These are phyloP conservation scores for Pterocarpus santalinus DNA, from an alignment of 306 rosid genomes.

Conservation along the genomic window DNA sequence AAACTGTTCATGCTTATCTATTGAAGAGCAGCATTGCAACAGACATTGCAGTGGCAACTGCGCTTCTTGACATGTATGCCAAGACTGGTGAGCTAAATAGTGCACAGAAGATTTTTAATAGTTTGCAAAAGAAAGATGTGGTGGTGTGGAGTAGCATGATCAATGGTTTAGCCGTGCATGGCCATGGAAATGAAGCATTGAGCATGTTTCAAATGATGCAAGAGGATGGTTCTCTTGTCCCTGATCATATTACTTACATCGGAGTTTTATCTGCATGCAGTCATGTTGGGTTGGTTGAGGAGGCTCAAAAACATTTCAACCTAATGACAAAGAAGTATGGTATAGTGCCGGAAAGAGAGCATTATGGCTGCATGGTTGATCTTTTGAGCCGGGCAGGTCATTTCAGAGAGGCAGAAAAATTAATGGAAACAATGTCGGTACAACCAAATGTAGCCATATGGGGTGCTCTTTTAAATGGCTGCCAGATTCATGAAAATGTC, in stretches of 20 bases:
- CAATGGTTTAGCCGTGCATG: constrained; percentile 70
- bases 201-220: constrained; percentile 68
- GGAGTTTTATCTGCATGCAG: constrained; percentile 81
- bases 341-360: constrained; percentile 71
- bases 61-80: constrained; percentile 77
- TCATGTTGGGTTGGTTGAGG: constrained; percentile 73
- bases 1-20: constrained; percentile 64
- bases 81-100: constrained; percentile 69
- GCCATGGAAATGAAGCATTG: constrained; percentile 72
- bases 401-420: constrained; percentile 66
- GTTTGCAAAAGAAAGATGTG: constrained; percentile 69
- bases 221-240: constrained; percentile 60
- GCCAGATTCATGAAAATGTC: constrained; percentile 76
- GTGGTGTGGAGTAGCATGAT: constrained; percentile 85
- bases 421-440: constrained; percentile 63
- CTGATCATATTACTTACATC: constrained; percentile 69
- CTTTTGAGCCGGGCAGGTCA: constrained; percentile 79
- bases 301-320: constrained; percentile 66
- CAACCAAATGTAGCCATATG: constrained; percentile 62
- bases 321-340: constrained; percentile 60
- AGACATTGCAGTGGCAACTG: constrained; percentile 66
- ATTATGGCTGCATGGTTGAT: constrained; percentile 85
- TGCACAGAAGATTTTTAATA: constrained; percentile 59
- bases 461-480: constrained; percentile 87
- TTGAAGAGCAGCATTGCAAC: constrained; percentile 53